Percentiles rank a stretch among this genome's conserved stretches.
These are phyloP conservation scores for Aspergillus bridgeri DNA, from an alignment of 495 filamentous ascomycete species.

Conservation along the genomic window DNA sequence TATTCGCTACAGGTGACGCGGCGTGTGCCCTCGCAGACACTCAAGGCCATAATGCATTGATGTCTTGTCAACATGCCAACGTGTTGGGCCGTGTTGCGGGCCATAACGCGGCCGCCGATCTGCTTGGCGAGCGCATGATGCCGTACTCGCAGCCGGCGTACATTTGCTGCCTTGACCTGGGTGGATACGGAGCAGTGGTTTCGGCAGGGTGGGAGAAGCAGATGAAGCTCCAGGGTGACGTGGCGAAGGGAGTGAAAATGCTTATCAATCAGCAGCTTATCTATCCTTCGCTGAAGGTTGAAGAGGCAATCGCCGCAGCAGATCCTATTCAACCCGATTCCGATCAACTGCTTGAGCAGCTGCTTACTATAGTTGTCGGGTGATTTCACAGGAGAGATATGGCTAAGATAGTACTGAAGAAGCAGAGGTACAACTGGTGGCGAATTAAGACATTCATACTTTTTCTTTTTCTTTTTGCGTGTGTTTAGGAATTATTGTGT, in stretches of 20 bases:
- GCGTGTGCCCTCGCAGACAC: constrained; percentile 15
- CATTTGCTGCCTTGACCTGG: constrained; percentile 24
- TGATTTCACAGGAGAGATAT: not conserved
- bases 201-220: constrained; percentile 18
- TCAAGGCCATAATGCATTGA: constrained; percentile 16
- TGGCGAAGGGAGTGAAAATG: constrained; percentile 22
- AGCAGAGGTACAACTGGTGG: too few relatives aligned
- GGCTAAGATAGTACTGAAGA: too few relatives aligned
- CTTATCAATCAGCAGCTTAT: constrained; percentile 23
- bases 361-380: constrained; percentile 10
- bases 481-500: too few relatives aligned
- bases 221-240: constrained; percentile 9
- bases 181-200: constrained; percentile 18
- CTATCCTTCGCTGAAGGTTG: constrained; percentile 18
- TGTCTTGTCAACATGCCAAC: constrained; percentile 35
- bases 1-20: constrained; percentile 21
- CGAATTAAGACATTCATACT: too few relatives aligned
- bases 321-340: constrained; percentile 15
- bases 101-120: constrained; percentile 29
- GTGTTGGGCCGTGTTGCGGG: constrained; percentile 27
- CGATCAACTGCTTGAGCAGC: constrained; percentile 13
- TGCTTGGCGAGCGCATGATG: constrained; percentile 12
- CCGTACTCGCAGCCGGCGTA: constrained; percentile 22
- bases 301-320: constrained; percentile 18
- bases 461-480: too few relatives aligned